phyloP scores from a whole-genome alignment of 208 protist species.

The Herpetomonas samuelpessoai region DNA sequence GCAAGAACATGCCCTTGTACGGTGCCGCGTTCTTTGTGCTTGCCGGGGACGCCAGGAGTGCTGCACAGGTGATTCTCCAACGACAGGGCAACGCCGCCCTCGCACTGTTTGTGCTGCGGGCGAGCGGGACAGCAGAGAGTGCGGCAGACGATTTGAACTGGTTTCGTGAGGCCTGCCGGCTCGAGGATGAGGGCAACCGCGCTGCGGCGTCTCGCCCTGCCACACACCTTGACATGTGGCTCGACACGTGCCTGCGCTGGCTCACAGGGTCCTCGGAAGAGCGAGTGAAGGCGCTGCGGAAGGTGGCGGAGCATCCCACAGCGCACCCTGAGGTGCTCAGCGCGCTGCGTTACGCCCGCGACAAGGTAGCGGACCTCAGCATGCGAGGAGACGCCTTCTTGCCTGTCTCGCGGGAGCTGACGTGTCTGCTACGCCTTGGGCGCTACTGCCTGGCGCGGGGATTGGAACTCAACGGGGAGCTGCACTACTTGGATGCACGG shows the following conservation, averaged over 20 bases:
- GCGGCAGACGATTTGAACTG: conserved; percentile 24
- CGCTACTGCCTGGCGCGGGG: conserved; percentile 54
- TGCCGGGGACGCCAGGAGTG: conserved; percentile 80
- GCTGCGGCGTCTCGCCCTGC: conserved; percentile 12
- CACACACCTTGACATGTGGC: conserved; percentile 53
- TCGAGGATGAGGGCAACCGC: not conserved
- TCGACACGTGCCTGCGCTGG: conserved; percentile 60
- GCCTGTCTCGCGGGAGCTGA: conserved; percentile 34
- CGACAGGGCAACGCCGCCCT: conserved; percentile 58
- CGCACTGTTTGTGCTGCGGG: conserved; percentile 76
- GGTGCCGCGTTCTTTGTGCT: conserved; percentile 93
- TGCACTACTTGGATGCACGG: conserved; percentile 53
- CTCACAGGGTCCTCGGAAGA: conserved; percentile 25
- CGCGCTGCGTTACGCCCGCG: conserved; percentile 48
- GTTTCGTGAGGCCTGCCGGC: conserved; percentile 24
- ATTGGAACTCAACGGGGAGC: conserved; percentile 34
- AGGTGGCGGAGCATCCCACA: conserved; percentile 43
- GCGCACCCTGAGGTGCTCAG: conserved; percentile 55
- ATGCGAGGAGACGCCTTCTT: conserved; percentile 39
- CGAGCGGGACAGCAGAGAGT: conserved; percentile 18
- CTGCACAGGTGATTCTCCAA: conserved; percentile 86
- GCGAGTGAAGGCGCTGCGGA: conserved; percentile 26
- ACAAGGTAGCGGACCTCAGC: conserved; percentile 34
- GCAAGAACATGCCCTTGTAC: conserved; percentile 85
- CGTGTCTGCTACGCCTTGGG: conserved; percentile 45